These are phyloP conservation scores for Mortierella sp. DNA, from an alignment of 371 early-diverging fungal genomes.

Conservation along the genomic window DNA sequence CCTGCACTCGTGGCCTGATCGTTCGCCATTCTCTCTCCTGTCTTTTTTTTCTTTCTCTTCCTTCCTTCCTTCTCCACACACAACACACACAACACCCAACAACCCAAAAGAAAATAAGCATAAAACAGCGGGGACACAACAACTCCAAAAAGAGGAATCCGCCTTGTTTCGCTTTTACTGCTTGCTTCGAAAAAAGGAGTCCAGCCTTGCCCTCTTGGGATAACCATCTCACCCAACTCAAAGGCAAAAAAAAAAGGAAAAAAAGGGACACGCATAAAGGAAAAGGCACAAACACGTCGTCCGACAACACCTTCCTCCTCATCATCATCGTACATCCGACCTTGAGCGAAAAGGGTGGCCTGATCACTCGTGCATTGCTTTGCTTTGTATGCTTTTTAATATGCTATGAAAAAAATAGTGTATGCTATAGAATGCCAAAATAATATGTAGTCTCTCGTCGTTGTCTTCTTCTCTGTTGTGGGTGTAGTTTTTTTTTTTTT, in stretches of 20 bases:
- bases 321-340: slow-evolving; percentile 2
- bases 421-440: slow-evolving; percentile 8
- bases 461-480: neutral
- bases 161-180: neutral
- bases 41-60: neutral
- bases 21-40: neutral
- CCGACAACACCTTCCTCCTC: neutral
- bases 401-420: neutral
- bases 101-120: no score
- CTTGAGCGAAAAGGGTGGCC: neutral
- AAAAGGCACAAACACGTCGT: neutral
- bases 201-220: neutral
- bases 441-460: neutral
- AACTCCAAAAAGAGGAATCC: neutral
- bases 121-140: no score
- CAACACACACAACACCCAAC: neutral
- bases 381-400: neutral
- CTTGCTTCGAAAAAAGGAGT: neutral
- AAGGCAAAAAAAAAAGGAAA: no score
- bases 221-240: neutral
- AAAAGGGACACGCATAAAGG: no score
- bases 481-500: neutral
- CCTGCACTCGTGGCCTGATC: neutral
- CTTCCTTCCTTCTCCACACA: neutral
- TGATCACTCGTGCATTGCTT: neutral